Base-by-base conservation (phyloP, 768 basidiomycete genomes). In the Tylopilus intermedius region DNA sequence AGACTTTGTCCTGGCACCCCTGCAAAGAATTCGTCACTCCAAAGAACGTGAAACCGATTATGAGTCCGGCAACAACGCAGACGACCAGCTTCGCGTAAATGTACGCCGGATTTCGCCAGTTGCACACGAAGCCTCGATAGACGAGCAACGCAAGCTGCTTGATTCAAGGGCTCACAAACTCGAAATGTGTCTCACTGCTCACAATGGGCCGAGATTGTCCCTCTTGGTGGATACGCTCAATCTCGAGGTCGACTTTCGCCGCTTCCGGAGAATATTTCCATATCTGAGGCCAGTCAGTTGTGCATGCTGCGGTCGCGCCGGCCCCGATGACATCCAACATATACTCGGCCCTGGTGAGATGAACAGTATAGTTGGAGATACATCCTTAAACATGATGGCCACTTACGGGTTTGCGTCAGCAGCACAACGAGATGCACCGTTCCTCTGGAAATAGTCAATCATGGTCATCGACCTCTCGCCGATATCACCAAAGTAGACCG, bases 401-500 rank as follows among this genome's bases (percentile, higher is more conserved):
- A 37, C 35, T 14, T 13, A 38, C 38, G 38, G 38, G 8, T 38
- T 38, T 8, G 10, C 38, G n/a, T 38, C 38, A 11, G 38, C 6
- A 38, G n/a, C 38, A 9, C 38, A 38, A 3, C 7, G 38, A 18
- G n/a, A n/a, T 18, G 38, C 15, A 8, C 38, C 38, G 38, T 38
- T 38, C 38, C 38, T 2, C n/a, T 18, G 10, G 38, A 67, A 67
- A 29, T 67, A 68, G 7, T 51, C 43, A 26, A 64, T 56, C 47
- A 67, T 40, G 2, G 47, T 56, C 35, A 40, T 55, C 0, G 67
- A 68, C 47, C 18, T 51, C 50, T 64, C 56, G 0, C 66, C 65
- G 3, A 67, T 56, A 35, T 70, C 68, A 8, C 86, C 86, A 57
- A 86, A 86, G 68, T 86, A 90, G 8, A 84, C 84, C 3, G 76